Evolutionary conservation across 805 yeast species (phyloP).

Genomic region (Sporopachydermia lactativora): DNA sequence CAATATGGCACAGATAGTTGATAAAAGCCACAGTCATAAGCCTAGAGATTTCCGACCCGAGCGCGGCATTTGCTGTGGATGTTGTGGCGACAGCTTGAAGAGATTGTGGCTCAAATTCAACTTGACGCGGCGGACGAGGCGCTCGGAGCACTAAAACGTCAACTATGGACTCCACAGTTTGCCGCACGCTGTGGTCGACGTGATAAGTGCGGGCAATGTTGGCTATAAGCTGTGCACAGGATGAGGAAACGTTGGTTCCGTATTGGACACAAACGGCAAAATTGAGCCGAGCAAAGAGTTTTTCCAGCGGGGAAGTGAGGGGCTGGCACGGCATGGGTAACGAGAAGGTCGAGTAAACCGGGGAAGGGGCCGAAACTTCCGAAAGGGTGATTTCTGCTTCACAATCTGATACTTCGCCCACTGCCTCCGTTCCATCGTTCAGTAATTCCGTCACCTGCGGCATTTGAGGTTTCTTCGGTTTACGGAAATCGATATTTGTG

Average conservation of each 20-base stretch:
- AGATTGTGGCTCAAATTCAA: not conserved
- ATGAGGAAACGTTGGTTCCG: not conserved
- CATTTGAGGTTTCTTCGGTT: too few species aligned
- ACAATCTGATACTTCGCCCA: not conserved
- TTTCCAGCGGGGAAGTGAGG: not conserved
- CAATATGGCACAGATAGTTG: not conserved
- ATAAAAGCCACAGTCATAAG: too few species aligned
- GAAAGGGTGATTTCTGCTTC: too few species aligned
- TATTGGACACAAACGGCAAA: not conserved
- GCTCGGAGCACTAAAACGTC: not conserved
- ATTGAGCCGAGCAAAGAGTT: not conserved
- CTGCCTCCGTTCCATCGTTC: not conserved
- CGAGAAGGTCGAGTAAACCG: not conserved
- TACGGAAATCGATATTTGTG: not conserved
- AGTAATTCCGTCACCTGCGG: not conserved
- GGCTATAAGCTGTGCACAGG: not conserved
- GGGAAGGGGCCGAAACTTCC: constrained; percentile 1
- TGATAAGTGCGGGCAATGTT: not conserved
- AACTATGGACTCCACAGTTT: not conserved
- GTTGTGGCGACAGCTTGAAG: too few species aligned
- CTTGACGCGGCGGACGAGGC: not conserved
- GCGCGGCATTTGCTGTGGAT: too few species aligned
- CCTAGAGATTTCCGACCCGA: too few species aligned
- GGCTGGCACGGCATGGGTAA: not conserved
- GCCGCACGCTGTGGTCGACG: not conserved